A percentile compares a stretch with the other conserved stretches of the same genome.
phyloP scores from a whole-genome alignment of 139 green algal species.

The Haematococcus lacustris region DNA sequence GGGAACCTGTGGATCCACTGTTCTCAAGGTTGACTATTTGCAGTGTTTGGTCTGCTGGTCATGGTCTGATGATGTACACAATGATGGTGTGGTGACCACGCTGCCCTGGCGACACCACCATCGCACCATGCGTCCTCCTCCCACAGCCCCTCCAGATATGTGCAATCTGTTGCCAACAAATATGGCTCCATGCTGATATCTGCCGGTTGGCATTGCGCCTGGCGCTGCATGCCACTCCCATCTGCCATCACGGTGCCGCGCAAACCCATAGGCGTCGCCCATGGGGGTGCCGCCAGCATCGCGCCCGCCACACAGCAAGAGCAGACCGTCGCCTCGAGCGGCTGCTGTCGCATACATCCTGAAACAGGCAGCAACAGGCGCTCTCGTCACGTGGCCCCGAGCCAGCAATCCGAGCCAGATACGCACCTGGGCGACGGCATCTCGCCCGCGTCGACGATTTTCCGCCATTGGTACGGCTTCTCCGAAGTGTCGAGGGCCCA shows the following conservation, averaged over 20 bases:
- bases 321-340: slow-evolving; percentile 83
- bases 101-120: too few relatives aligned
- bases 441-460: slow-evolving; percentile 75
- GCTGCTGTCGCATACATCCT: slow-evolving; percentile 97
- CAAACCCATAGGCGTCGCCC: slow-evolving; percentile 90
- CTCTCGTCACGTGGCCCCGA: too few relatives aligned
- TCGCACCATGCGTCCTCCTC: slow-evolving; percentile 84
- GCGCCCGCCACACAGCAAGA: slow-evolving; percentile 91
- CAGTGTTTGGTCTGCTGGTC: too few relatives aligned
- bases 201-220: slow-evolving; percentile 76
- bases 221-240: slow-evolving; percentile 98
- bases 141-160: slow-evolving; percentile 90
- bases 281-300: slow-evolving; percentile 75
- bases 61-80: too few relatives aligned
- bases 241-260: slow-evolving; percentile 89
- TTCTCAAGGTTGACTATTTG: too few relatives aligned
- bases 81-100: too few relatives aligned
- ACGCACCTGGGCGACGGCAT: slow-evolving; percentile 69
- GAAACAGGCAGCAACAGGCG: slow-evolving; percentile 1
- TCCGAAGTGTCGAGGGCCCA: slow-evolving; percentile 96
- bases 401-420: too few relatives aligned
- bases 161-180: slow-evolving; percentile 95
- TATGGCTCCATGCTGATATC: slow-evolving; percentile 94
- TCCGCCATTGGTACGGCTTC: slow-evolving; percentile 96
- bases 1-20: too few relatives aligned